Evolutionary conservation across 192 early-diverging fungal genomes (phyloP), one percentile per base, ranked within the genome.

Genomic region (Coemansia sp.): DNA sequence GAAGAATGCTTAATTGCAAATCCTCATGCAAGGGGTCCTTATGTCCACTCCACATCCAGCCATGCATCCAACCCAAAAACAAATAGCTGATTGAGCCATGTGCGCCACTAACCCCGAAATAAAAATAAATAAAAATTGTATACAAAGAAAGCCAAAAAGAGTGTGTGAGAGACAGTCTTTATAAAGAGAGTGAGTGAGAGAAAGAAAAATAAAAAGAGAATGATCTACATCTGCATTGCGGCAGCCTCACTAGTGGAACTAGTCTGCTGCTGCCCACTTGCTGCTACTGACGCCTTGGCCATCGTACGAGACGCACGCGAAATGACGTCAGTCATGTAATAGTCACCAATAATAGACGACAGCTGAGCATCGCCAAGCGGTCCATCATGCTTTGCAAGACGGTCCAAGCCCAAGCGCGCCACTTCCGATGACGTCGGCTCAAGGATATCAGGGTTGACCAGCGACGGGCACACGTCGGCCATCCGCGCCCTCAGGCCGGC

Each of bases 241-340:
- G 30, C 57, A 32, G n/a, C 19, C 8, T 19, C 32, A 37, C 8
- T 19, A 2, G 3, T 14, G 1, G 14, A 8, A 10, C 32, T 43
- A 19, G 17, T 26, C 58, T 37, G 28, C 59, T 37, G 28, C 46
- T 13, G 59, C 1, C 42, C 39, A 67, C 73, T 69, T 19, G 77
- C 68, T 23, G 59, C 66, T 21, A 84, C 82, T 23, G 96, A 94
- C 70, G 95, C 94, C 74, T 96, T 94, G 50, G 97, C 97, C 97
- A 99, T 99, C 7, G 95, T 98, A 53, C 89, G 88, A 16, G 94
- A 95, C 7, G 97, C 91, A 38, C 96, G 80, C 39, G 95, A 92
- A 58, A 99, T 96, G 6, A 90, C 88, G 74, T 99, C 92, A 1
- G 95, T 99, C 87, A 95, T 88, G 77, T 99, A 99, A 77, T 92